phyloP scores from a whole-genome alignment of 2,329 filamentous ascomycete genomes.

The Myotisia sp. region DNA sequence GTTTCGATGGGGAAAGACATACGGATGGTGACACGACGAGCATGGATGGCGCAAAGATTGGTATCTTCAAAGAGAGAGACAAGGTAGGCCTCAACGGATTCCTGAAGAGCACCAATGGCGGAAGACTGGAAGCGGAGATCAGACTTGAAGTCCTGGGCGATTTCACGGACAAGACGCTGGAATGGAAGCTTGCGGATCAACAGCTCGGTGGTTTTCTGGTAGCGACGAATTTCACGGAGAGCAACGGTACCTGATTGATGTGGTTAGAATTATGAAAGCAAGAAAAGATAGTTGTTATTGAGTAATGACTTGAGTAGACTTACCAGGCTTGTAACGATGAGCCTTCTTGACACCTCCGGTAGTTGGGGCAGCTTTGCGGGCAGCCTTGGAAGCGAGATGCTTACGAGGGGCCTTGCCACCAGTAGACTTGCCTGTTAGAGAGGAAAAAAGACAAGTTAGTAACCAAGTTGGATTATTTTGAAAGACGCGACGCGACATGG shows the following conservation, averaged over 20 bases:
- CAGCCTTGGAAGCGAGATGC: slow-evolving; percentile 98
- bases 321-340: slow-evolving; percentile 73
- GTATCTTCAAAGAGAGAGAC: slow-evolving; percentile 97
- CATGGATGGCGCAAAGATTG: slow-evolving; percentile 96
- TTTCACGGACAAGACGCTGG: slow-evolving; percentile 93
- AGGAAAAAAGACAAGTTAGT: slow-evolving; percentile 15
- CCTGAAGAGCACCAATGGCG: slow-evolving; percentile 91
- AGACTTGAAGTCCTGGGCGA: slow-evolving; percentile 89
- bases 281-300: not conserved
- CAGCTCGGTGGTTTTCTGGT: slow-evolving; percentile 94
- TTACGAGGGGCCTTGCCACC: slow-evolving; percentile 67
- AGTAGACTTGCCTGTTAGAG: slow-evolving; percentile 51
- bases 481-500: slow-evolving; percentile 12
- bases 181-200: slow-evolving; percentile 96
- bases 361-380: slow-evolving; percentile 93
- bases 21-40: slow-evolving; percentile 96
- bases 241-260: slow-evolving; percentile 60
- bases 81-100: slow-evolving; percentile 97
- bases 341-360: slow-evolving; percentile 97
- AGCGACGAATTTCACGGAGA: slow-evolving; percentile 95
- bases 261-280: slow-evolving; percentile 16
- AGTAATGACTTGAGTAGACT: slow-evolving; percentile 12
- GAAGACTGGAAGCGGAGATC: slow-evolving; percentile 96
- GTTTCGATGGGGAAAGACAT: slow-evolving; percentile 19
- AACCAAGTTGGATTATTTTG: slow-evolving; percentile 11